phyloP scores from a whole-genome alignment of 306 rosid species.

The Heteromeles arbutifolia region DNA sequence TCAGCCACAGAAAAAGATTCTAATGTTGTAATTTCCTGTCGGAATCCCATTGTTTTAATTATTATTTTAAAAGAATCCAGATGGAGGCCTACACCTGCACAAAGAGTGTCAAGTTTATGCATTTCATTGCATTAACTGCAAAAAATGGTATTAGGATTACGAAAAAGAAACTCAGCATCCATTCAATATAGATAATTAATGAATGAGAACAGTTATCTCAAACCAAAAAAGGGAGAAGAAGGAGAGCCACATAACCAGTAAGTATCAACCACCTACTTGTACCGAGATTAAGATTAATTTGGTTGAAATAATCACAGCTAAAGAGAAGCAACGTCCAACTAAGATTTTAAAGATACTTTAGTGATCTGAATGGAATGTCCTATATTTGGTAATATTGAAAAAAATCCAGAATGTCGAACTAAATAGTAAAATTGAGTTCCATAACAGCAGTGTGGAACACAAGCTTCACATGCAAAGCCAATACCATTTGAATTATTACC shows the following conservation, averaged over 20 bases:
- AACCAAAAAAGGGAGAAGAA: not conserved
- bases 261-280: not conserved
- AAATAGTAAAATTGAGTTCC: conserved; percentile 30
- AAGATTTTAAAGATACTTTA: not conserved
- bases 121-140: not conserved
- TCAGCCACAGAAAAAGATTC: not conserved
- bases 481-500: conserved; percentile 72
- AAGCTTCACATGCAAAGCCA: conserved; percentile 56
- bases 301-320: not conserved
- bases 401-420: conserved; percentile 24
- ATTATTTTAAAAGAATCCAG: not conserved
- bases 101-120: not conserved
- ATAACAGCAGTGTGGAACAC: conserved; percentile 30
- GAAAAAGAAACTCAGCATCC: not conserved
- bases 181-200: not conserved
- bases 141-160: not conserved
- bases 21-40: not conserved
- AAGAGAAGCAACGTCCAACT: not conserved
- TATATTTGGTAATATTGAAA: conserved; percentile 10
- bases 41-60: not conserved
- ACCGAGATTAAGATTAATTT: not conserved
- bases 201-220: not conserved
- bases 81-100: not conserved
- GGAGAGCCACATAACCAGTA: not conserved
- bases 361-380: not conserved